Evolutionary conservation across 2,329 filamentous ascomycete species (phyloP).

Genomic region (Xylaria sp.): DNA sequence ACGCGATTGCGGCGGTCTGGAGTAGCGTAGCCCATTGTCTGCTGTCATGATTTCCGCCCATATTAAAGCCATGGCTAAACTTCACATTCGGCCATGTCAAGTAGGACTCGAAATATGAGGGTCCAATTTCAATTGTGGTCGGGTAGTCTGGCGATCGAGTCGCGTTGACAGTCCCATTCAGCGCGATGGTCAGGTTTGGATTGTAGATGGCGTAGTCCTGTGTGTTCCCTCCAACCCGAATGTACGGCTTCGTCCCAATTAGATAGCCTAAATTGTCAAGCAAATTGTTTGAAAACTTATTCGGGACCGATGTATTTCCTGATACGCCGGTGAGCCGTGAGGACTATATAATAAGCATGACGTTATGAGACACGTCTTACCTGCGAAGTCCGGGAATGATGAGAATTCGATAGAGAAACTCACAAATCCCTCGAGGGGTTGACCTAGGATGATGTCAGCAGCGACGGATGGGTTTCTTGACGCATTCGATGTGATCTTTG

Average conservation of each 20-base stretch:
- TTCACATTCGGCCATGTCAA: constrained; percentile 64
- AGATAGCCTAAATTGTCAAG: constrained; percentile 67
- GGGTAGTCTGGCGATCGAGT: constrained; percentile 68
- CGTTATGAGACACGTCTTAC: constrained; percentile 31
- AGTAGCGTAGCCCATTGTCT: constrained; percentile 63
- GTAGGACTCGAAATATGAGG: constrained; percentile 72
- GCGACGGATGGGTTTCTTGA: constrained; percentile 11
- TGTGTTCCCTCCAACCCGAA: constrained; percentile 74
- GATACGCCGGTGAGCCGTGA: constrained; percentile 28
- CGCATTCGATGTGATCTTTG: constrained; percentile 32
- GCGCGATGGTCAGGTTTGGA: constrained; percentile 59
- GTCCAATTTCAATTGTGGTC: constrained; percentile 69
- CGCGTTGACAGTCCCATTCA: constrained; percentile 64
- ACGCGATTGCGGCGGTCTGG: constrained; percentile 66
- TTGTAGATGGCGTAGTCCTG: constrained; percentile 74
- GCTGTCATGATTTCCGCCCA: constrained; percentile 62
- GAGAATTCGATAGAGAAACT: constrained; percentile 57
- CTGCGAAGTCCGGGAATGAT: constrained; percentile 54
- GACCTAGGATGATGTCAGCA: constrained; percentile 38
- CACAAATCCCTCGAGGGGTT: constrained; percentile 55
- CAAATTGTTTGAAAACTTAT: constrained; percentile 69
- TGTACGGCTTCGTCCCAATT: constrained; percentile 67
- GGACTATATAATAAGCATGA: background rate
- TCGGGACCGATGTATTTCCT: constrained; percentile 61
- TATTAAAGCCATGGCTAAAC: constrained; percentile 72